Percentiles rank a stretch among this genome's conserved stretches.
phyloP scores from a whole-genome alignment of 495 filamentous ascomycete genomes.

The Aspergillus homomorphus region DNA sequence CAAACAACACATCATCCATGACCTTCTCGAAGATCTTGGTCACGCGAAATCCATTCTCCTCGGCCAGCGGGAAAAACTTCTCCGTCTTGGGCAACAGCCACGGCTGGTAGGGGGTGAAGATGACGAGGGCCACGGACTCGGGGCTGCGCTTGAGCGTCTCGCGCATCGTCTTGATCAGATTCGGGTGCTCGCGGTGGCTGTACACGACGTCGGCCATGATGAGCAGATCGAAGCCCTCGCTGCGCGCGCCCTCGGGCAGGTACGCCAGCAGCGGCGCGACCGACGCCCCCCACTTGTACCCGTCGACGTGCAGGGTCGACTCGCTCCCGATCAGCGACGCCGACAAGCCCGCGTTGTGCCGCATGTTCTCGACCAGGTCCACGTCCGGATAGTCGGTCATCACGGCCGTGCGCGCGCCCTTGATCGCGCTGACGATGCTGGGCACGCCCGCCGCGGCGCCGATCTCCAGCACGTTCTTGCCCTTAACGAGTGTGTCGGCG shows the following conservation, averaged over 20 bases:
- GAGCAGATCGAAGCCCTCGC: conserved; percentile 66
- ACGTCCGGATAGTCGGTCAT: conserved; percentile 87
- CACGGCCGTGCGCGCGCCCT: conserved; percentile 67
- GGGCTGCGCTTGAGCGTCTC: conserved; percentile 52
- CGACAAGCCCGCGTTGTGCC: conserved; percentile 61
- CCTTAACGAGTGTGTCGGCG: conserved; percentile 50
- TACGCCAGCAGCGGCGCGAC: conserved; percentile 49
- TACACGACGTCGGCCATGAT: conserved; percentile 88
- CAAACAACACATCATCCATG: conserved; percentile 82
- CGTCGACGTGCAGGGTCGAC: conserved; percentile 53
- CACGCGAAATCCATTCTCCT: conserved; percentile 65
- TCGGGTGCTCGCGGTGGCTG: conserved; percentile 77
- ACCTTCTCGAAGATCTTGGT: conserved; percentile 76
- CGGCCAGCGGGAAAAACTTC: conserved; percentile 75
- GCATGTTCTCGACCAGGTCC: conserved; percentile 73
- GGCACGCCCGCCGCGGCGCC: conserved; percentile 88
- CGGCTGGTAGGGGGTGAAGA: conserved; percentile 90
- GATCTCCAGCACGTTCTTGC: conserved; percentile 76
- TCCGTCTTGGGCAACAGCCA: conserved; percentile 84
- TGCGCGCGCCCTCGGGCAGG: conserved; percentile 30
- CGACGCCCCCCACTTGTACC: conserved; percentile 77
- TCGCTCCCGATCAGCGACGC: conserved; percentile 24
- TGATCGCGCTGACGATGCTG: conserved; percentile 68
- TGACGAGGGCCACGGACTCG: conserved; percentile 70
- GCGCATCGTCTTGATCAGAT: conserved; percentile 68